phyloP scores from a whole-genome alignment of 805 yeast species.

The Saccharomycopsis selenospora region DNA sequence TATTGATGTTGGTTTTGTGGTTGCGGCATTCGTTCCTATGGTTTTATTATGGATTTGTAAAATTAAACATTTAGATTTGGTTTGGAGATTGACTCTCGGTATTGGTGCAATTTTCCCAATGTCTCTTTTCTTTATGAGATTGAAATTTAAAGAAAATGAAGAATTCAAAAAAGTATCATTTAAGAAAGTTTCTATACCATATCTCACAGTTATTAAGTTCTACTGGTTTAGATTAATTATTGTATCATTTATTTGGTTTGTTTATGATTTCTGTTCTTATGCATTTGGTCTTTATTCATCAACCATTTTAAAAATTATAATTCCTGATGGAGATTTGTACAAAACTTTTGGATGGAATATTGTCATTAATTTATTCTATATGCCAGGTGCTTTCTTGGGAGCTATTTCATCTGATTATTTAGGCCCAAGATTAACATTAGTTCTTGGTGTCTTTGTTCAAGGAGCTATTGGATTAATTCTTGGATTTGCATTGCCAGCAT shows the following conservation, averaged over 20 bases:
- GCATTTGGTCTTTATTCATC: constrained; percentile 84
- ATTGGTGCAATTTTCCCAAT: constrained; percentile 86
- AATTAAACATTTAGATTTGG: constrained; percentile 60
- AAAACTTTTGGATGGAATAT: constrained; percentile 88
- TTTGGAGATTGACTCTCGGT: constrained; percentile 90
- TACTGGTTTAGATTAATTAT: constrained; percentile 75
- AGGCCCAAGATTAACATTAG: constrained; percentile 83
- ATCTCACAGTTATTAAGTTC: constrained; percentile 60
- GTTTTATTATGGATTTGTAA: constrained; percentile 79
- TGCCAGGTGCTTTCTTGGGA: constrained; percentile 87
- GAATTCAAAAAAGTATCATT: constrained; percentile 65
- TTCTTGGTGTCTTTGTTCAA: constrained; percentile 62
- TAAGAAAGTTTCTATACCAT: constrained; percentile 58
- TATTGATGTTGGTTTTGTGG: constrained; percentile 85
- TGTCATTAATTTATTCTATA: constrained; percentile 77
- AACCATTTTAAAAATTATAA: constrained; percentile 51
- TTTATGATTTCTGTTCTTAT: constrained; percentile 82
- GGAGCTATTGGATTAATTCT: constrained; percentile 75
- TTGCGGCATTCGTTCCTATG: constrained; percentile 78
- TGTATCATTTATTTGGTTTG: constrained; percentile 79
- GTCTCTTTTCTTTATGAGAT: constrained; percentile 67
- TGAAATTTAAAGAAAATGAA: constrained; percentile 67
- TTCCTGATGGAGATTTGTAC: constrained; percentile 56
- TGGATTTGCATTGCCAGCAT: constrained; percentile 59
- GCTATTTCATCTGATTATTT: constrained; percentile 78